Base-by-base conservation (phyloP, 495 filamentous ascomycete species). In the Lentithecium fluviatile region DNA sequence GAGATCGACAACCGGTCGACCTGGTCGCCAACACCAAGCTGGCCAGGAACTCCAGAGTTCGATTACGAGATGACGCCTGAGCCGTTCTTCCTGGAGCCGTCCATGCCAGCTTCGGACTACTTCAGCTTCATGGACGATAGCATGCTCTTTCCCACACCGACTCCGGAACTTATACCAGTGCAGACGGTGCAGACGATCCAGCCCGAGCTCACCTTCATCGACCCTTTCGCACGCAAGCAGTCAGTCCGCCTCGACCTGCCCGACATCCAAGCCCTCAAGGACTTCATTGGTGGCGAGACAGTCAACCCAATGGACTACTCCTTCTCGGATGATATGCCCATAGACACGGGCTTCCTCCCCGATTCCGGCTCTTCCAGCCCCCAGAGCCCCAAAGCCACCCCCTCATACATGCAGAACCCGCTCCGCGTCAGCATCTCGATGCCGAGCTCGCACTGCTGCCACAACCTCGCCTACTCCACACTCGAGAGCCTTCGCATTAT, bases 181-280 rank as follows among this genome's bases (percentile, higher is more conserved):
- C 29, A 32, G 36, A 12, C 37, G 2, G 38, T 56, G 15, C 47
- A 32, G 20, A 53, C 57, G 12, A 52, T 45, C 17, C 34, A 57
- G 38, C 60, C 45, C 29, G 52, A 32, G 25, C 53, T 64, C 23
- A 52, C 54, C 0, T 64, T 64, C 53, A 55, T 38, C 26, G 52
- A 67, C 52, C 54, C 64, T 6, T 63, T 67, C 50, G 51, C 64
- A 0, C 62, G 57, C 32, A 42, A 47, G 34, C 48, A 52, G 20
- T 47, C 42, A 10, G 6, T 60, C 8, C 23, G 47, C 13, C 50
- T 52, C 12, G 58, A 58, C 2, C 24, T 49, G 23, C 38, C 54
- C 11, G 64, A 63, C 20, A 58, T 59, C 46, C 64, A 60, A 36
- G 45, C 56, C 8, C 45, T 67, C n/a, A 53, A 67, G 21, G 43